Conservation (phyloP, 768 basidiomycete genomes). For the Macrolepiota dolichaula region DNA sequence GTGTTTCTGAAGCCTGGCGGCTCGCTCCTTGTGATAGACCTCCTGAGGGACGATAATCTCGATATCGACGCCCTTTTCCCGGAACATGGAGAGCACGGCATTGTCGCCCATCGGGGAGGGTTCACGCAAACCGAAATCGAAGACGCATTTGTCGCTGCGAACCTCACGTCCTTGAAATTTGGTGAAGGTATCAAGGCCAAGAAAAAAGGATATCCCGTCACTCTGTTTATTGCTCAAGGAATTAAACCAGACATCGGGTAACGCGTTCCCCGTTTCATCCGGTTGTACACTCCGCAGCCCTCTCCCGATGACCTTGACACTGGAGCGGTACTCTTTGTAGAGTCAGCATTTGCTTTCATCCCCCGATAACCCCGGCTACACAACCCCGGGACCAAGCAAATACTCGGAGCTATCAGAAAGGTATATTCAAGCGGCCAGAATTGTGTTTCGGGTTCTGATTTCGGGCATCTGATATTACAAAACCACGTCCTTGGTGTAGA, state of each 20-base stretch:
- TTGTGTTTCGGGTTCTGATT: background rate
- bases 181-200: slow-evolving; percentile 14
- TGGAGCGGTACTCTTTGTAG: background rate
- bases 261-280: background rate
- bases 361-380: too few species aligned
- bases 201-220: slow-evolving; percentile 17
- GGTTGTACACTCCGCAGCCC: background rate
- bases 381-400: too few species aligned
- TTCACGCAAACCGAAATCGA: slow-evolving; percentile 22
- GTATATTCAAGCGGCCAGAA: background rate
- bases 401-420: background rate
- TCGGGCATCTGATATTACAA: background rate
- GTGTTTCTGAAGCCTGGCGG: slow-evolving; percentile 55
- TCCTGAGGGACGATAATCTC: slow-evolving; percentile 28
- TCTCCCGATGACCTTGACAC: background rate
- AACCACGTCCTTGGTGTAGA: background rate
- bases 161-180: slow-evolving; percentile 19
- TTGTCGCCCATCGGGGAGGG: slow-evolving; percentile 29
- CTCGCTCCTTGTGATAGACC: slow-evolving; percentile 51
- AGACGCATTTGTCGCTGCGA: slow-evolving; percentile 22
- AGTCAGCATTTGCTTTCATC: background rate
- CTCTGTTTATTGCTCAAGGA: slow-evolving; percentile 22
- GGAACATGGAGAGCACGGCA: slow-evolving; percentile 17
- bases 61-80: slow-evolving; percentile 19
- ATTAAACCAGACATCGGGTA: slow-evolving; percentile 5